Percentiles rank a stretch among this genome's conserved stretches.
Conservation (phyloP, 2,329 filamentous ascomycete genomes). For the Calonectria ilicicola region DNA sequence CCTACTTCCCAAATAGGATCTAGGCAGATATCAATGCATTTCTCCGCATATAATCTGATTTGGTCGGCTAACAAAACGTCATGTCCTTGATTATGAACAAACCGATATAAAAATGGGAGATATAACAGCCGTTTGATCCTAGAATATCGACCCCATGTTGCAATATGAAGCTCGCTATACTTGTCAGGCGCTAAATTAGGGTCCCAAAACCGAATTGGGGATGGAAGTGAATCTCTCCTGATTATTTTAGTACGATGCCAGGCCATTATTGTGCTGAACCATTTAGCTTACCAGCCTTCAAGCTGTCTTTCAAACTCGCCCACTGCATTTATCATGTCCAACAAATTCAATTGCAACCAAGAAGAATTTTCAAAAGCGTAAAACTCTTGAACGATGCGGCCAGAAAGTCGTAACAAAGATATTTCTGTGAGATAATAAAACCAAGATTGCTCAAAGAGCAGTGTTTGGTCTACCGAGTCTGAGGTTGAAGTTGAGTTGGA, state of each 20-base stretch:
- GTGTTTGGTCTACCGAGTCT: not conserved
- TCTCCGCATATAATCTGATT: conserved; percentile 5
- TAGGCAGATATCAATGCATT: conserved; percentile 4
- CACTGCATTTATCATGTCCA: conserved; percentile 11
- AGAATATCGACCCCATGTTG: conserved; percentile 10
- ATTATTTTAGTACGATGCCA: not conserved
- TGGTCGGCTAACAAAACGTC: not conserved
- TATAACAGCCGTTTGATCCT: not conserved
- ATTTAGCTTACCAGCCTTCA: not conserved
- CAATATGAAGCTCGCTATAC: conserved; percentile 13
- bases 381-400: conserved; percentile 20
- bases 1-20: conserved; percentile 1
- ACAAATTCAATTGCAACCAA: conserved; percentile 9
- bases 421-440: conserved; percentile 33
- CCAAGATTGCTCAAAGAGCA: conserved; percentile 30
- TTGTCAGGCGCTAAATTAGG: not conserved
- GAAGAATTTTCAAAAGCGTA: conserved; percentile 12
- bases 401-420: conserved; percentile 17
- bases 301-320: conserved; percentile 17
- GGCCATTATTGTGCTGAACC: no score
- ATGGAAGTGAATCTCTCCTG: conserved; percentile 12
- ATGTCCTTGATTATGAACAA: not conserved
- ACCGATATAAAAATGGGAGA: conserved; percentile 16
- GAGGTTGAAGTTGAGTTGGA: conserved; percentile 6
- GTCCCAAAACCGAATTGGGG: conserved; percentile 15